phyloP scores from a whole-genome alignment of 2,329 filamentous ascomycete genomes.

The Exophiala sp. region DNA sequence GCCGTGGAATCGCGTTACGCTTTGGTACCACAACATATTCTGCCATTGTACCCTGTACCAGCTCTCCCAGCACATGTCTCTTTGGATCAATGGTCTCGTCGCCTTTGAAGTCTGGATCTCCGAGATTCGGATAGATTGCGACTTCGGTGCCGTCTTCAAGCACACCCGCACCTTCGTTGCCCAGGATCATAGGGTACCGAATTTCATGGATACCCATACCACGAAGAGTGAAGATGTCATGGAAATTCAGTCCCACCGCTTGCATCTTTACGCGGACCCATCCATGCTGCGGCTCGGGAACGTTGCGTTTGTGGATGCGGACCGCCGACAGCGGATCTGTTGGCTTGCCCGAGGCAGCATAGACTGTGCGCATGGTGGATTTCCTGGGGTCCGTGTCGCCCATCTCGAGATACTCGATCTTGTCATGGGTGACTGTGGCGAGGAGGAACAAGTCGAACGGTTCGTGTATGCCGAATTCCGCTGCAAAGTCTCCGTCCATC shows the following conservation, averaged over 20 bases:
- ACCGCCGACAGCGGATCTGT: slow-evolving; percentile 17
- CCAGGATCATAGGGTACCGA: slow-evolving; percentile 19
- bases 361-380: slow-evolving; percentile 14
- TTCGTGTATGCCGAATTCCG: slow-evolving; percentile 16
- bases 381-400: slow-evolving; percentile 15
- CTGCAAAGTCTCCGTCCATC: slow-evolving; percentile 20
- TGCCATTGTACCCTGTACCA: slow-evolving; percentile 17
- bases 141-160: slow-evolving; percentile 19
- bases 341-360: slow-evolving; percentile 10
- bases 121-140: slow-evolving; percentile 15
- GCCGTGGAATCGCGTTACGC: slow-evolving; percentile 15
- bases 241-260: slow-evolving; percentile 20
- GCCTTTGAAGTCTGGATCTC: slow-evolving; percentile 19
- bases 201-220: slow-evolving; percentile 16
- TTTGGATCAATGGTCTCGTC: slow-evolving; percentile 18
- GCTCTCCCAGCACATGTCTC: slow-evolving; percentile 17
- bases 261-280: slow-evolving; percentile 19
- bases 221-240: slow-evolving; percentile 20
- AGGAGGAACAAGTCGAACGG: slow-evolving; percentile 19
- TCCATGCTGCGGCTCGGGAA: slow-evolving; percentile 11
- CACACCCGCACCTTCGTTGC: slow-evolving; percentile 20
- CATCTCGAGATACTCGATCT: slow-evolving; percentile 14
- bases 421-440: slow-evolving; percentile 8
- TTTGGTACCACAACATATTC: slow-evolving; percentile 17
- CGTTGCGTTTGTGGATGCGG: slow-evolving; percentile 5